These are phyloP conservation scores for Alternaria ventricosa DNA, from an alignment of 2,329 filamentous ascomycete genomes.

Conservation along the genomic window DNA sequence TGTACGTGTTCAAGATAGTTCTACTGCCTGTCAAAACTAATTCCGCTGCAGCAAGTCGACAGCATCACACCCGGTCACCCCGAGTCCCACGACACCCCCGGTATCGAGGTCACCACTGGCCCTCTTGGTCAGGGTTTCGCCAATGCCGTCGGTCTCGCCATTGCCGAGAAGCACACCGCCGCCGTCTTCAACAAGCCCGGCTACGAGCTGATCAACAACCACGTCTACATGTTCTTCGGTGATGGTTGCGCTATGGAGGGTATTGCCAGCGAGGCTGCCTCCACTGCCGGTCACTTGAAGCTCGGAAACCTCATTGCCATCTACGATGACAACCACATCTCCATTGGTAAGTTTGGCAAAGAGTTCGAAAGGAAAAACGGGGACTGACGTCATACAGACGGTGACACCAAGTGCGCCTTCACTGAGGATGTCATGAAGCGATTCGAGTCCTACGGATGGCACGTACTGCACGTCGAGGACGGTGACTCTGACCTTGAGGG, in stretches of 20 bases:
- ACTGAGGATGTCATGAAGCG: constrained; percentile 95
- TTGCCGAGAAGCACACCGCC: constrained; percentile 90
- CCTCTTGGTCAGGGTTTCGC: constrained; percentile 96
- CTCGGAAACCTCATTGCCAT: constrained; percentile 96
- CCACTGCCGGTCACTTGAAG: constrained; percentile 93
- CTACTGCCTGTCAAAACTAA: constrained; percentile 43
- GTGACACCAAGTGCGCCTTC: constrained; percentile 94
- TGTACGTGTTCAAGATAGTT: constrained; percentile 68
- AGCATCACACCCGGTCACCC: constrained; percentile 95
- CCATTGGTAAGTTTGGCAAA: constrained; percentile 62
- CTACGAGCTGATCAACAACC: constrained; percentile 90
- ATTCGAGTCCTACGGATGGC: constrained; percentile 98
- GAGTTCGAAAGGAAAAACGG: neutral
- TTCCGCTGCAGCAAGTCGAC: constrained; percentile 63
- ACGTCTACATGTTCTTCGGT: constrained; percentile 96
- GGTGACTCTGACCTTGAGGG: constrained; percentile 86
- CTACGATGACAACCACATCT: constrained; percentile 99
- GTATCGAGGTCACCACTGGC: constrained; percentile 97
- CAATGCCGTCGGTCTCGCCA: constrained; percentile 97
- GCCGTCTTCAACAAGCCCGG: constrained; percentile 96
- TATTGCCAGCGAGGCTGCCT: constrained; percentile 90
- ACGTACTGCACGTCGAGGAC: constrained; percentile 81
- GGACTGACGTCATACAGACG: constrained; percentile 63
- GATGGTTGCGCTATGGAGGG: constrained; percentile 99
- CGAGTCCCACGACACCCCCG: constrained; percentile 94